Evolutionary conservation across 768 basidiomycete genomes (phyloP).

Genomic region (Hebeloma cylindrosporum): DNA sequence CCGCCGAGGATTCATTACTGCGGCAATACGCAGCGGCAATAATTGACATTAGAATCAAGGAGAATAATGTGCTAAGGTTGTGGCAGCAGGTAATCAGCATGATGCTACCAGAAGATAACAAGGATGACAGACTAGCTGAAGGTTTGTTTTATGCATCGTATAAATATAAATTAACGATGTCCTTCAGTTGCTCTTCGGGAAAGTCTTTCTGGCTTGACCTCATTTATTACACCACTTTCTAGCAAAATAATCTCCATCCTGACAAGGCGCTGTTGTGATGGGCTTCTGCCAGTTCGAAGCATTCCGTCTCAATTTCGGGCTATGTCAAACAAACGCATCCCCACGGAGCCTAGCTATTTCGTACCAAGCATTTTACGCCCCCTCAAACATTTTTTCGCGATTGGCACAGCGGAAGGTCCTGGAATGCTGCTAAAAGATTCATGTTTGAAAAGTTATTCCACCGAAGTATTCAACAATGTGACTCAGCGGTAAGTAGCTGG

Average conservation of each 20-base stretch:
- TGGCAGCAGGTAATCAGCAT: conserved; percentile 70
- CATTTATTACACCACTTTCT: conserved; percentile 58
- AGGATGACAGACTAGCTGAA: conserved; percentile 44
- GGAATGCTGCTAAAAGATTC: conserved; percentile 59
- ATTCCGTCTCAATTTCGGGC: conserved; percentile 91
- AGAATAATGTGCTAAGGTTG: conserved; percentile 49
- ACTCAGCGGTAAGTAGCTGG: conserved; percentile 53
- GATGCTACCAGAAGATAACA: conserved; percentile 52
- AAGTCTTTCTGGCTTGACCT: conserved; percentile 47
- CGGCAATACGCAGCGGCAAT: conserved; percentile 67
- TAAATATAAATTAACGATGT: conserved; percentile 5
- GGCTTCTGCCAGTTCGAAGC: conserved; percentile 78
- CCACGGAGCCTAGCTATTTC: conserved; percentile 85
- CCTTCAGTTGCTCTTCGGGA: conserved; percentile 54
- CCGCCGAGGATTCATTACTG: conserved; percentile 63
- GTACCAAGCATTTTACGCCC: conserved; percentile 80
- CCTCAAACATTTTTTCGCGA: conserved; percentile 69
- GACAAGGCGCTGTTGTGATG: conserved; percentile 79
- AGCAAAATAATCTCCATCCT: conserved; percentile 70
- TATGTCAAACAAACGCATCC: conserved; percentile 69
- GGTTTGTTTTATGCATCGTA: conserved; percentile 37
- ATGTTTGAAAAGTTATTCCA: conserved; percentile 49
- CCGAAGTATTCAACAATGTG: conserved; percentile 70
- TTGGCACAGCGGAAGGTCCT: conserved; percentile 54
- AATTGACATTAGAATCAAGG: conserved; percentile 63